Evolutionary conservation across 441 rosid genomes (phyloP).

Genomic region (Melianthus villosus): DNA sequence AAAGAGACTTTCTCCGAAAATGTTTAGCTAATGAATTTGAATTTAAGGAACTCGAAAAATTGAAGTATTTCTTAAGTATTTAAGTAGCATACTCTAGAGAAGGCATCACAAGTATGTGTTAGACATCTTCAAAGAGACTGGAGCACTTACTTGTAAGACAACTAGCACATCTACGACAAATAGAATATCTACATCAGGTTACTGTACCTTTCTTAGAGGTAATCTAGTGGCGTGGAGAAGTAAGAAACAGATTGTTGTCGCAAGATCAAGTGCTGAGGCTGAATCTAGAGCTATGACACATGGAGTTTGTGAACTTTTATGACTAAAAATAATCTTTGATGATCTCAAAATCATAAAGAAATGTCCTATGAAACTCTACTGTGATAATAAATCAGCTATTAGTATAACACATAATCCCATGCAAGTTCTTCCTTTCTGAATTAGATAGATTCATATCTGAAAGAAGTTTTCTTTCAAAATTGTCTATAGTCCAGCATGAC

Average conservation of each 20-base stretch:
- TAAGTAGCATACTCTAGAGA: neutral
- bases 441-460: too few species aligned
- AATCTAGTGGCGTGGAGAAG: neutral
- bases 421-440: too few species aligned
- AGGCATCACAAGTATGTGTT: neutral
- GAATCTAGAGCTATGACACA: neutral
- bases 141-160: too few species aligned
- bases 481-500: conserved; percentile 2
- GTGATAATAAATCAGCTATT: neutral
- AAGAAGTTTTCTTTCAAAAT: too few species aligned
- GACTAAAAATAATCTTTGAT: neutral
- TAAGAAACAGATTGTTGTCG: neutral
- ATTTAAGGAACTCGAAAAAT: neutral
- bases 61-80: neutral
- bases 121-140: neutral
- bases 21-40: neutral
- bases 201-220: neutral
- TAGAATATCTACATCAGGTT: neutral
- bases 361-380: neutral
- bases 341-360: neutral
- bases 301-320: neutral
- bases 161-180: neutral
- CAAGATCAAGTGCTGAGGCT: neutral
- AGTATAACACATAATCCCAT: conserved; percentile 2
- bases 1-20: neutral